Percentiles rank a stretch among this genome's conserved stretches.
Conservation (phyloP, 495 filamentous ascomycete species). For the Hyaloscypha hepaticicola region DNA sequence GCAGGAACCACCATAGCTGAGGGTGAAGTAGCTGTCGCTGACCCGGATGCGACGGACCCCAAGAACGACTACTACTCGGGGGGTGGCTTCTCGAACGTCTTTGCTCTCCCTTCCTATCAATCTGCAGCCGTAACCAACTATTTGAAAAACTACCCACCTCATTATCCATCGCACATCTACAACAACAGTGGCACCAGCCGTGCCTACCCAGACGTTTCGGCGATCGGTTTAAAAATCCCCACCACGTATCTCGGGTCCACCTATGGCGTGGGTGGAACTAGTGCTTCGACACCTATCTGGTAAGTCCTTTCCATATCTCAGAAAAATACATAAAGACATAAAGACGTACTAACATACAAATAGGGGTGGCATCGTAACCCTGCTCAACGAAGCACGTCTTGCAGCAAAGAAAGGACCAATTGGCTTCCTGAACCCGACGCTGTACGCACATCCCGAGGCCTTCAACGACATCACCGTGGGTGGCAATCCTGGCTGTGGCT, state of each 20-base stretch:
- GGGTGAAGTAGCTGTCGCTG: constrained; percentile 33
- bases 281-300: constrained; percentile 55
- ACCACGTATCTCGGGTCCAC: constrained; percentile 44
- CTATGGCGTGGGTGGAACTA: constrained; percentile 52
- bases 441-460: constrained; percentile 40
- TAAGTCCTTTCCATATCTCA: no score
- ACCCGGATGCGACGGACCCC: not conserved
- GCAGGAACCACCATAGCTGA: constrained; percentile 23
- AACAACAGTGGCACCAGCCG: constrained; percentile 51
- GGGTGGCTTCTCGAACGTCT: constrained; percentile 45
- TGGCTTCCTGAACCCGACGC: constrained; percentile 53
- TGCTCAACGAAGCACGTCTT: constrained; percentile 61
- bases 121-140: constrained; percentile 48
- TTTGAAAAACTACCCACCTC: constrained; percentile 44
- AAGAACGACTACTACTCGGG: constrained; percentile 34
- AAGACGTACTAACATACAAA: no score
- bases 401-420: constrained; percentile 53
- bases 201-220: constrained; percentile 63
- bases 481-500: constrained; percentile 45
- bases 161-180: constrained; percentile 47
- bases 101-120: constrained; percentile 38
- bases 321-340: no score
- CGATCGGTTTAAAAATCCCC: constrained; percentile 56
- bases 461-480: constrained; percentile 50
- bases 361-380: no score